Base-by-base conservation (phyloP, 1,284 basidiomycete species). In the Cerrena zonata region DNA sequence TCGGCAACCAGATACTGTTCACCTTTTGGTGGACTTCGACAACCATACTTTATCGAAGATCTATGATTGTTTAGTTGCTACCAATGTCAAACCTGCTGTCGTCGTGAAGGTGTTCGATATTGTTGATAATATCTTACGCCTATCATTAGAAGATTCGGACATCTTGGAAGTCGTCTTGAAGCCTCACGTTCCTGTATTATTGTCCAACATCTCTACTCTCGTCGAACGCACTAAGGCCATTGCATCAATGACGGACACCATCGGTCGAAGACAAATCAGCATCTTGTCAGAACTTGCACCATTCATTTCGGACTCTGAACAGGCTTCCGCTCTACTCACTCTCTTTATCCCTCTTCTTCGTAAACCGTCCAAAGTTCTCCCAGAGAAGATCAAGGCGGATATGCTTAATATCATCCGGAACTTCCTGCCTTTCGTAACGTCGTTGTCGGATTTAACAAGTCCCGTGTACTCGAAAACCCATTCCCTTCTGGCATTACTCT, bases 361-460 rank as follows among this genome's bases (percentile, higher is more conserved):
- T 48, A 89, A 86, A 61, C 82, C 90, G 10, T 72, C 79, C 10
- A 89, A 84, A 61, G 68, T 85, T 5, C 80, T 98, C 0, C 79
- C 89, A 0, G 96, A 99, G 68, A 90, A 86, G 65, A 78, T 87
- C 63, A 98, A 98, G 74, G 76, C 84, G 38, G 84, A 96, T 64
- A 71, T 98, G 47, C 75, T 98, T 45, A 80, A 75, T 56, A 92
- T 94, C 56, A 70, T 96, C 27, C 75, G 78, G 48, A 78, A 79
- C 47, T 76, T 96, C 15, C 77, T 94, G 56, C 75, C 80, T n/a
- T 76, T 91, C 54, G 78, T 92, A 15, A 78, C 81, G 4, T 85
- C 86, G 12, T 76, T 92, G 48, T 61, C 69, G 1, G 77, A 86
- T 60, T 59, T 69, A 1, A 56, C 66, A 4, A 82, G 77, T 12